phyloP scores from a whole-genome alignment of 768 basidiomycete genomes.

The Naematelia aurantialba region DNA sequence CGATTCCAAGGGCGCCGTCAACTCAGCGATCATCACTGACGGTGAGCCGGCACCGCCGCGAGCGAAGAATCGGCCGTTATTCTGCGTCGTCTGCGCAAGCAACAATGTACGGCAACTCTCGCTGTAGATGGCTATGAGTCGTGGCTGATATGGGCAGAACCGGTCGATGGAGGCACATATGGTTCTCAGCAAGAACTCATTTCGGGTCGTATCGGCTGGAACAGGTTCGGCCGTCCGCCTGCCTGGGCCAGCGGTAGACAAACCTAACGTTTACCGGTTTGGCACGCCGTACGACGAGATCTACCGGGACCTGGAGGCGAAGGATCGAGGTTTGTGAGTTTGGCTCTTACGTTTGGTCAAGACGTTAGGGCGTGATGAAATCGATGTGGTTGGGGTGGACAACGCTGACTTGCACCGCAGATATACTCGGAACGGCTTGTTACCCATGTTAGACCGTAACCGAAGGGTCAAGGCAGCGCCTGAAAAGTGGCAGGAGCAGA shows the following conservation, averaged over 20 bases:
- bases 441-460: conserved; percentile 96
- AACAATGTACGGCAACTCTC: conserved; percentile 68
- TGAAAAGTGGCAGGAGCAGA: conserved; percentile 94
- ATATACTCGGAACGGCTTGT: conserved; percentile 86
- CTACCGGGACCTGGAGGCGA: conserved; percentile 77
- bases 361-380: neutral
- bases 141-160: conserved; percentile 58
- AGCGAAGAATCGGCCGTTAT: conserved; percentile 67
- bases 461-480: conserved; percentile 84
- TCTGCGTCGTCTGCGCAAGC: conserved; percentile 99
- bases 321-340: conserved; percentile 78
- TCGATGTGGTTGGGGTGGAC: neutral
- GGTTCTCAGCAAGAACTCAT: conserved; percentile 87
- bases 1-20: neutral
- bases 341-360: neutral
- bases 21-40: neutral
- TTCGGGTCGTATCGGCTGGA: conserved; percentile 86
- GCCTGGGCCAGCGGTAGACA: conserved; percentile 93
- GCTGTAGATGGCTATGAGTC: neutral
- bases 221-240: conserved; percentile 96
- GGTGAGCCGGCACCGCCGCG: neutral
- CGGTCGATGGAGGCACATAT: conserved; percentile 98
- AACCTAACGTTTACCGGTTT: conserved; percentile 93
- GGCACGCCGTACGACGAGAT: conserved; percentile 96
- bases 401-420: too few relatives aligned